phyloP scores from a whole-genome alignment of 192 early-diverging fungal species.

The Spizellomyces punctatus region DNA sequence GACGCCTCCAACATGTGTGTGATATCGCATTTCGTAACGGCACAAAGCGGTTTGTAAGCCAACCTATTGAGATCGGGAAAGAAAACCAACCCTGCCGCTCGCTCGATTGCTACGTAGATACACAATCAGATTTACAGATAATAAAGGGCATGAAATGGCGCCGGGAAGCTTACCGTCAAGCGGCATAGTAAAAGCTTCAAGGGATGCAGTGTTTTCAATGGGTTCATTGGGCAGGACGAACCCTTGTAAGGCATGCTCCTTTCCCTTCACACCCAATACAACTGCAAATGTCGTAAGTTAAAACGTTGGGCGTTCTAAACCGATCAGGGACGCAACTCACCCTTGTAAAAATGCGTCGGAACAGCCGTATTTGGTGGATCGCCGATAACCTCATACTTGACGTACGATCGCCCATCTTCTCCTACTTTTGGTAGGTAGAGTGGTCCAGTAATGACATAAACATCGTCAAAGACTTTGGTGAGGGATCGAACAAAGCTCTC shows the following conservation, averaged over 20 bases:
- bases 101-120: constrained; percentile 40
- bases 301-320: not conserved
- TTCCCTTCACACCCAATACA: constrained; percentile 66
- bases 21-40: constrained; percentile 13
- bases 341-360: constrained; percentile 93
- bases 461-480: constrained; percentile 73
- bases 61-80: constrained; percentile 32
- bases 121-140: constrained; percentile 39
- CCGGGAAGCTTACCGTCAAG: constrained; percentile 70
- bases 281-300: constrained; percentile 33
- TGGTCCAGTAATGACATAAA: constrained; percentile 87
- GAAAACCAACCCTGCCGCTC: constrained; percentile 46
- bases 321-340: constrained; percentile 8
- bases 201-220: constrained; percentile 65
- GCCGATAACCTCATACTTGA: constrained; percentile 89
- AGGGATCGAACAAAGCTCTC: constrained; percentile 79
- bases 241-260: constrained; percentile 53
- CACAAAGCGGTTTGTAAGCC: constrained; percentile 26
- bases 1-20: not conserved
- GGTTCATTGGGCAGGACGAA: constrained; percentile 86
- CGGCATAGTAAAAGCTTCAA: constrained; percentile 72
- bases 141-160: constrained; percentile 56
- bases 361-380: constrained; percentile 84
- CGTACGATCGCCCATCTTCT: constrained; percentile 55
- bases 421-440: constrained; percentile 80